Evolutionary conservation across 2,329 filamentous ascomycete species (phyloP).

Genomic region (Fusarium xyrophilum): DNA sequence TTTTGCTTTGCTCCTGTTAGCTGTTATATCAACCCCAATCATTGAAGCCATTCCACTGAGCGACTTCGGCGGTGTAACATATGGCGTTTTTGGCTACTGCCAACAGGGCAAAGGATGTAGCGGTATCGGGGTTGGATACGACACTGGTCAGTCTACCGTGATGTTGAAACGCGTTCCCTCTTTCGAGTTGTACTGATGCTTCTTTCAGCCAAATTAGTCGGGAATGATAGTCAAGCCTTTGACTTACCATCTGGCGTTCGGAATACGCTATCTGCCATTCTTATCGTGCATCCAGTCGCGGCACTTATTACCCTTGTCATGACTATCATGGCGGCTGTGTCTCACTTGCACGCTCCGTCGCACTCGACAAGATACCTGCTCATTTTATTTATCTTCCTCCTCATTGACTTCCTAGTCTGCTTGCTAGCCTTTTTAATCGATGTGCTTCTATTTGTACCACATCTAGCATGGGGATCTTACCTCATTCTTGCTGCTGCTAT

Average conservation of each 20-base stretch:
- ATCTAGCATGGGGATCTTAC: slow-evolving; percentile 93
- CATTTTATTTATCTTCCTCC: slow-evolving; percentile 81
- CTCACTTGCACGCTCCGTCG: slow-evolving; percentile 85
- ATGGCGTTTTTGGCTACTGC: slow-evolving; percentile 94
- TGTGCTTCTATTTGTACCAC: slow-evolving; percentile 91
- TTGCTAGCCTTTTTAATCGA: slow-evolving; percentile 91
- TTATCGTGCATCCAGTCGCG: slow-evolving; percentile 92
- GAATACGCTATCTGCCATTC: slow-evolving; percentile 78
- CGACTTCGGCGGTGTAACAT: slow-evolving; percentile 75
- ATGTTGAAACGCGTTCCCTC: not conserved
- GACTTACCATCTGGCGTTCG: slow-evolving; percentile 62
- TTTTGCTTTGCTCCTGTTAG: slow-evolving; percentile 84
- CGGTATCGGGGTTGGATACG: slow-evolving; percentile 82
- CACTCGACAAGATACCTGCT: slow-evolving; percentile 92
- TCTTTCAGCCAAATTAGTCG: slow-evolving; percentile 35
- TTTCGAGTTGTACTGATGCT: slow-evolving; percentile 19
- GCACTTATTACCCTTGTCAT: slow-evolving; percentile 85
- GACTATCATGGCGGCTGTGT: slow-evolving; percentile 77
- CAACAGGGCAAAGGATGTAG: slow-evolving; percentile 67
- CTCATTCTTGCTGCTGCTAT: slow-evolving; percentile 90
- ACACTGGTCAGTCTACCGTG: slow-evolving; percentile 68
- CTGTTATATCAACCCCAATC: slow-evolving; percentile 89
- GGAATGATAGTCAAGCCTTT: slow-evolving; percentile 55
- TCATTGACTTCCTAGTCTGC: slow-evolving; percentile 83
- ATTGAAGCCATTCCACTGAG: slow-evolving; percentile 85